Evolutionary conservation across 1,139 yeast species (phyloP).

Genomic region (Lipomyces yarrowii): DNA sequence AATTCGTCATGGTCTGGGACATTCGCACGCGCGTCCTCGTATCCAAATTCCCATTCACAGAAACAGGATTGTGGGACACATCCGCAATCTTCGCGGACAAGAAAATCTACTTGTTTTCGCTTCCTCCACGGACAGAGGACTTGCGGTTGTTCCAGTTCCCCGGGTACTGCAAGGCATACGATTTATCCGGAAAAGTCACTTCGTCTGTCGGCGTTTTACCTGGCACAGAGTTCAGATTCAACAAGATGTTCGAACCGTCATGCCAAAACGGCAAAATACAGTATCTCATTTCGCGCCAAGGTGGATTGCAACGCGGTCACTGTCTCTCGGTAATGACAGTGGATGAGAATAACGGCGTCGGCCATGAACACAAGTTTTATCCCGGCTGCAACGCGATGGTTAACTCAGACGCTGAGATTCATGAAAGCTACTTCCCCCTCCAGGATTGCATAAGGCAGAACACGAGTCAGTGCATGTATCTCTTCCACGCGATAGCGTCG

Average conservation of each 20-base stretch:
- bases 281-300: conserved; percentile 28
- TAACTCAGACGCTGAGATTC: not conserved
- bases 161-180: conserved; percentile 29
- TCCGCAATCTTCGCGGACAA: conserved; percentile 25
- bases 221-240: conserved; percentile 27
- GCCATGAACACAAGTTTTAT: conserved; percentile 21
- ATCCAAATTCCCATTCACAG: conserved; percentile 28
- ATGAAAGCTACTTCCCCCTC: conserved; percentile 23
- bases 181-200: conserved; percentile 25
- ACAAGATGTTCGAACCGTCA: conserved; percentile 20
- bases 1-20: conserved; percentile 29
- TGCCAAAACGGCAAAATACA: conserved; percentile 26
- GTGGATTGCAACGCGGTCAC: conserved; percentile 25
- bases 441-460: conserved; percentile 23
- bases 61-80: conserved; percentile 31
- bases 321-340: conserved; percentile 24
- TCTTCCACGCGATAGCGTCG: conserved; percentile 24
- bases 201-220: conserved; percentile 30
- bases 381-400: conserved; percentile 16
- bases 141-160: conserved; percentile 24
- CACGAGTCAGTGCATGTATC: conserved; percentile 18
- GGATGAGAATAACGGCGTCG: conserved; percentile 27
- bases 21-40: conserved; percentile 20
- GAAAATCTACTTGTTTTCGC: conserved; percentile 27
- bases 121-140: conserved; percentile 23